phyloP scores from a whole-genome alignment of 495 filamentous ascomycete genomes.

The Aspergillus carlsbadensis region DNA sequence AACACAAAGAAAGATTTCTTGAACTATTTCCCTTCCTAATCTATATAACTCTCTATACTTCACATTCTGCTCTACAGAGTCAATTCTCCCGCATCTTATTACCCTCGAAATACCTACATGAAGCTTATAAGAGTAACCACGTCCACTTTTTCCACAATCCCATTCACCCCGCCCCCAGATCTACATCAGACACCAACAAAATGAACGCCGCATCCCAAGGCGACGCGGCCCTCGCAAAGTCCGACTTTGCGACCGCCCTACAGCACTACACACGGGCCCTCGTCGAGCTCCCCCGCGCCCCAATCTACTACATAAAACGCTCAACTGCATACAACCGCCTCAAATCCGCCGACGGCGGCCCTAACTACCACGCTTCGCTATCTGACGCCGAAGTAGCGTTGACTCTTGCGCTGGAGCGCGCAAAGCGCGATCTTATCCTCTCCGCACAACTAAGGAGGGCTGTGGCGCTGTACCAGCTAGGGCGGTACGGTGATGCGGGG shows the following conservation, averaged over 20 bases:
- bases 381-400: constrained; percentile 80
- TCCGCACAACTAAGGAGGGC: constrained; percentile 79
- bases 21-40: background rate
- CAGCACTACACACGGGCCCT: constrained; percentile 76
- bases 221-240: constrained; percentile 59
- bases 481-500: constrained; percentile 72
- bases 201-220: constrained; percentile 66
- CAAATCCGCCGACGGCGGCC: constrained; percentile 43
- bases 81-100: background rate
- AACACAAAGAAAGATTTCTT: background rate
- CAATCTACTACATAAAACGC: constrained; percentile 83
- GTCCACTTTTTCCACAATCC: too few species aligned
- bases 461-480: constrained; percentile 68
- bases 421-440: constrained; percentile 75
- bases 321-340: constrained; percentile 78
- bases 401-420: constrained; percentile 65
- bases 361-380: constrained; percentile 59
- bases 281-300: constrained; percentile 59
- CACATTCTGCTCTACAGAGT: background rate
- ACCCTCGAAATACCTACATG: too few species aligned
- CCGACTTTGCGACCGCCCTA: constrained; percentile 67
- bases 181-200: background rate
- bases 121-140: too few species aligned
- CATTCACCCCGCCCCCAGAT: background rate
- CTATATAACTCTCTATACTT: background rate